Percentiles rank a stretch among this genome's conserved stretches.
Evolutionary conservation across 2,329 filamentous ascomycete genomes (phyloP).

Genomic region (Leptographium procerum): DNA sequence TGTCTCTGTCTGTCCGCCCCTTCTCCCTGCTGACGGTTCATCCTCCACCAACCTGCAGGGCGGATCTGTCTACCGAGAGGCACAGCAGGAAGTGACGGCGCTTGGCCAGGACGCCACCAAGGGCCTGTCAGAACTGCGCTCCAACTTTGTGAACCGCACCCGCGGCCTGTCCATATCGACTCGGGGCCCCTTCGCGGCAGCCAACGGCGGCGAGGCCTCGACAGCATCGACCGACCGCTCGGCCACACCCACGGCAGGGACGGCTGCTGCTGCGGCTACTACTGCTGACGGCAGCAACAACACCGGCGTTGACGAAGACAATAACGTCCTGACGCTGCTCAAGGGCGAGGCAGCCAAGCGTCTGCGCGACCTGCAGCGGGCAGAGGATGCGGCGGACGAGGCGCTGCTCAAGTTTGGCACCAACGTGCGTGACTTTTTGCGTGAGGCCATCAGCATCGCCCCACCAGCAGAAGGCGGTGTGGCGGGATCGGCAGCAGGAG

Average conservation of each 20-base stretch:
- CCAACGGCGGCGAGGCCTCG: conserved; percentile 17
- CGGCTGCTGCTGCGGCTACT: not conserved
- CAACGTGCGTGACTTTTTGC: conserved; percentile 80
- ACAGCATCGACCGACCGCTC: conserved; percentile 15
- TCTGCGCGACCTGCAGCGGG: conserved; percentile 78
- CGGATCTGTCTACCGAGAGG: conserved; percentile 73
- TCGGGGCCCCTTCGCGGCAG: conserved; percentile 11
- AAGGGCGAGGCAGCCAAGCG: conserved; percentile 68
- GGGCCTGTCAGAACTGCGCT: conserved; percentile 60
- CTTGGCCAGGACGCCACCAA: conserved; percentile 73
- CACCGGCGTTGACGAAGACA: conserved; percentile 22
- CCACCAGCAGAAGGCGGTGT: conserved; percentile 47
- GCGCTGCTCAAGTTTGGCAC: conserved; percentile 83
- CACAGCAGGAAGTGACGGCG: conserved; percentile 69
- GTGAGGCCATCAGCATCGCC: conserved; percentile 80
- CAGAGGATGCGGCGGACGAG: conserved; percentile 93
- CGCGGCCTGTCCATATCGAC: conserved; percentile 58
- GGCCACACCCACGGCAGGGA: conserved; percentile 34
- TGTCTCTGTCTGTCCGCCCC: not conserved
- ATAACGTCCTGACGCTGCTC: conserved; percentile 62
- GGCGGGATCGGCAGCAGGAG: not conserved
- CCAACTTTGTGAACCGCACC: conserved; percentile 60
- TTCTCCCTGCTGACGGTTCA: too few species aligned
- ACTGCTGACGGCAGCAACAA: not conserved
- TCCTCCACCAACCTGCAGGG: conserved; percentile 44